These are phyloP conservation scores for Vitis hybrid DNA, from an alignment of 177 flowering plant species.

Conservation along the genomic window DNA sequence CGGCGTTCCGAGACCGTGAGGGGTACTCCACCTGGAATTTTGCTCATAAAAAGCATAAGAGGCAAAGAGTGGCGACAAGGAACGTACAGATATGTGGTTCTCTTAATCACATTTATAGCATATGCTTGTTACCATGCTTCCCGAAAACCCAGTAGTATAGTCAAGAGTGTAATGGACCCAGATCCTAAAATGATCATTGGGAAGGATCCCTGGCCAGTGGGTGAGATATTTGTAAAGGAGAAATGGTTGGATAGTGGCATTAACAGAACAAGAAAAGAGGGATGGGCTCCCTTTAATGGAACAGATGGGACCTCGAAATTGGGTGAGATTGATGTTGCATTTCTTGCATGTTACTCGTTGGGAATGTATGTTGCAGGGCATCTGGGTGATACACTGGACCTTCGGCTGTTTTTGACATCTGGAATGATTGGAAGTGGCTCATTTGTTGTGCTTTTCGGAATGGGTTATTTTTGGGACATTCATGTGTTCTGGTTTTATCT, in stretches of 20 bases:
- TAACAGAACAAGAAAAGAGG: constrained; percentile 18
- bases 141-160: constrained; percentile 88
- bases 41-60: constrained; percentile 46
- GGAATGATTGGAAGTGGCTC: constrained; percentile 96
- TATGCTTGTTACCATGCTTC: constrained; percentile 93
- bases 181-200: constrained; percentile 21
- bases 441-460: constrained; percentile 76
- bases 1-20: constrained; percentile 22
- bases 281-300: constrained; percentile 92
- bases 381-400: constrained; percentile 78
- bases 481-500: constrained; percentile 73
- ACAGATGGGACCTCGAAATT: constrained; percentile 71
- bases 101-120: constrained; percentile 82
- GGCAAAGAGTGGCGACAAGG: constrained; percentile 59
- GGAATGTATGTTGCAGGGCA: constrained; percentile 96
- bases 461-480: constrained; percentile 81
- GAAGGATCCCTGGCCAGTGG: constrained; percentile 59
- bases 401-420: constrained; percentile 66
- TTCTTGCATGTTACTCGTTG: constrained; percentile 74
- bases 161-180: constrained; percentile 79
- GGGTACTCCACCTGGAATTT: constrained; percentile 68
- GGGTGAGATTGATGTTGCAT: constrained; percentile 92
- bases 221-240: constrained; percentile 46
- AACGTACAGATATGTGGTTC: constrained; percentile 60
- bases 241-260: constrained; percentile 9